Evolutionary conservation across 2,329 filamentous ascomycete species (phyloP).

Genomic region (Venturia carpophila): DNA sequence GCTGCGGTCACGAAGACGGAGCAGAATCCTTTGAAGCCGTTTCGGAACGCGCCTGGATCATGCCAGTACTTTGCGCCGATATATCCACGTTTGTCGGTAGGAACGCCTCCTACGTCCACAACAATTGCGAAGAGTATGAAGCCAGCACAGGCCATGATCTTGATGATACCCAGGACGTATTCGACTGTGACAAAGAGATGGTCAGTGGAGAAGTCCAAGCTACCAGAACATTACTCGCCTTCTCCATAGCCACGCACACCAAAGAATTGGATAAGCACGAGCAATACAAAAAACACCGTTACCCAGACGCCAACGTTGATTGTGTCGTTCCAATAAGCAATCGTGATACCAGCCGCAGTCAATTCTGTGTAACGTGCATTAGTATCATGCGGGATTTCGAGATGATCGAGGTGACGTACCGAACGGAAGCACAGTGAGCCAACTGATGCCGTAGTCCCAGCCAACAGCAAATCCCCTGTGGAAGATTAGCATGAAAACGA

Average conservation of each 20-base stretch:
- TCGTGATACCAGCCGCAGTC: slow-evolving; percentile 32
- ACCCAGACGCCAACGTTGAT: slow-evolving; percentile 33
- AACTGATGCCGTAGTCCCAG: slow-evolving; percentile 29
- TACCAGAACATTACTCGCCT: slow-evolving; percentile 30
- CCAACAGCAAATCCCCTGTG: slow-evolving; percentile 31
- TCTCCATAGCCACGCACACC: slow-evolving; percentile 36
- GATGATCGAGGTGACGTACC: neutral
- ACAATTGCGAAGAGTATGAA: slow-evolving; percentile 59
- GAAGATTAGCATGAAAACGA: slow-evolving; percentile 25
- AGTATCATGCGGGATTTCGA: neutral
- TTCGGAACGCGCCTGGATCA: slow-evolving; percentile 46
- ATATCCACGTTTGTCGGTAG: slow-evolving; percentile 47
- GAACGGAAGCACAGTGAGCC: slow-evolving; percentile 32
- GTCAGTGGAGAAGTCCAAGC: slow-evolving; percentile 25
- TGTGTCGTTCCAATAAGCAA: slow-evolving; percentile 30
- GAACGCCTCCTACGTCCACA: slow-evolving; percentile 52
- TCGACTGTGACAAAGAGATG: slow-evolving; percentile 37
- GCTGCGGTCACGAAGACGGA: slow-evolving; percentile 56
- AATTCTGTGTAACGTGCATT: slow-evolving; percentile 35
- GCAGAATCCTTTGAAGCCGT: slow-evolving; percentile 58
- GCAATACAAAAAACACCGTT: slow-evolving; percentile 32
- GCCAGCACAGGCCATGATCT: slow-evolving; percentile 50
- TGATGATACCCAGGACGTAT: slow-evolving; percentile 50
- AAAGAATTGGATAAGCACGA: slow-evolving; percentile 32
- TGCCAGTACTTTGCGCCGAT: slow-evolving; percentile 52